Evolutionary conservation across 352 stramenopile genomes (phyloP).

Genomic region (Pythium vanterpoolii): DNA sequence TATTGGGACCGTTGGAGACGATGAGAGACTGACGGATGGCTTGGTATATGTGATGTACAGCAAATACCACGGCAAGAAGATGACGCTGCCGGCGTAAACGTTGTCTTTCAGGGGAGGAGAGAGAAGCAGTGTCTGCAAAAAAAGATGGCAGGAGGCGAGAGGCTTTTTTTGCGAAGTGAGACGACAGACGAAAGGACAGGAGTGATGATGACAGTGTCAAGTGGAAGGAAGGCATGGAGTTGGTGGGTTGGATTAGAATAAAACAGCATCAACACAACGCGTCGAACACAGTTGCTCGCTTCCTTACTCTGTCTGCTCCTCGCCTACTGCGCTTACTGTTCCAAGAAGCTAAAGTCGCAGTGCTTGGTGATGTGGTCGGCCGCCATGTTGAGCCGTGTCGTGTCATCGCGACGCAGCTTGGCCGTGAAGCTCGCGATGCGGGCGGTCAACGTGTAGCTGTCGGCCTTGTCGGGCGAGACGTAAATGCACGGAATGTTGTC

Average conservation of each 20-base stretch:
- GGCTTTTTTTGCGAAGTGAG: neutral
- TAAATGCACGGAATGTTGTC: conserved; percentile 89
- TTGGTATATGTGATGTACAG: conserved; percentile 24
- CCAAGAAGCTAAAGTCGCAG: conserved; percentile 78
- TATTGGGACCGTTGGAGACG: neutral
- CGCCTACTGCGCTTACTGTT: conserved; percentile 19
- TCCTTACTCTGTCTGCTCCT: neutral
- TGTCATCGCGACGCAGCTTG: conserved; percentile 77
- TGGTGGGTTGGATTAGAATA: conserved; percentile 11
- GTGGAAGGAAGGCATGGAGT: neutral
- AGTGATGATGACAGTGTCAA: neutral
- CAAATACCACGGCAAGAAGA: conserved; percentile 91
- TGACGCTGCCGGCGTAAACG: conserved; percentile 81
- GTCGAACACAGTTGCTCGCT: neutral
- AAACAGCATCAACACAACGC: neutral
- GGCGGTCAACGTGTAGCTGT: conserved; percentile 86
- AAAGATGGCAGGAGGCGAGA: neutral
- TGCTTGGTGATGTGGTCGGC: conserved; percentile 78
- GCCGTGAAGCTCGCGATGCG: conserved; percentile 78
- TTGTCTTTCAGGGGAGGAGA: neutral
- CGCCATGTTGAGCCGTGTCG: conserved; percentile 68
- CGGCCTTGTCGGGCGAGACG: conserved; percentile 72
- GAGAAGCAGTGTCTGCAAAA: neutral
- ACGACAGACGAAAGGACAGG: neutral
- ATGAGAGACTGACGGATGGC: neutral